phyloP scores from a whole-genome alignment of 345 rosid species.

The Jatropha curcas region DNA sequence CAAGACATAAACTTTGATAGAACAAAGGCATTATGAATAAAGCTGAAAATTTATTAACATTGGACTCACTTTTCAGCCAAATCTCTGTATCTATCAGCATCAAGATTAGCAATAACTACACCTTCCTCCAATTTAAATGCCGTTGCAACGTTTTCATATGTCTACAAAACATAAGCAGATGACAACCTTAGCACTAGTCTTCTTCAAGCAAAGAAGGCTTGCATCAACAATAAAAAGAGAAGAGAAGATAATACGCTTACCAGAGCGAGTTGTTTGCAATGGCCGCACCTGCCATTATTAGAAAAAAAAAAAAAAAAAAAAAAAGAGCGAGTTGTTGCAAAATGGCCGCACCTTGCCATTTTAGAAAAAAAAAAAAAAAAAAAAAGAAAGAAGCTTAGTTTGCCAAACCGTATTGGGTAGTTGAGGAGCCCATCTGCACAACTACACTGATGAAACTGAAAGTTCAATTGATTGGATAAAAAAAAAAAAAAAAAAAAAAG shows the following conservation, averaged over 20 bases:
- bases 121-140: constrained; percentile 75
- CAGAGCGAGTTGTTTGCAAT: constrained; percentile 96
- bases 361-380: neutral
- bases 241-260: constrained; percentile 42
- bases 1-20: neutral
- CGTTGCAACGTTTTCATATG: constrained; percentile 84
- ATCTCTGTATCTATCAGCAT: constrained; percentile 83
- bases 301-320: neutral
- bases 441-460: too few species aligned
- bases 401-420: too few species aligned
- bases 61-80: constrained; percentile 75
- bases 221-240: too few species aligned
- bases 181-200: neutral
- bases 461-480: too few species aligned
- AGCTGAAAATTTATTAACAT: neutral
- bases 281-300: constrained; percentile 97
- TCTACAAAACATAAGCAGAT: constrained; percentile 35
- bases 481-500: neutral
- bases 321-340: too few species aligned
- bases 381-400: too few species aligned
- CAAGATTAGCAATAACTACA: constrained; percentile 86
- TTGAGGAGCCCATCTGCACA: too few species aligned
- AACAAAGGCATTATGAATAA: neutral
- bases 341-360: too few species aligned
- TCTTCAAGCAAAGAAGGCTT: neutral